These are phyloP conservation scores for Pythium dissotocum DNA, from an alignment of 352 stramenopile genomes.

Conservation along the genomic window DNA sequence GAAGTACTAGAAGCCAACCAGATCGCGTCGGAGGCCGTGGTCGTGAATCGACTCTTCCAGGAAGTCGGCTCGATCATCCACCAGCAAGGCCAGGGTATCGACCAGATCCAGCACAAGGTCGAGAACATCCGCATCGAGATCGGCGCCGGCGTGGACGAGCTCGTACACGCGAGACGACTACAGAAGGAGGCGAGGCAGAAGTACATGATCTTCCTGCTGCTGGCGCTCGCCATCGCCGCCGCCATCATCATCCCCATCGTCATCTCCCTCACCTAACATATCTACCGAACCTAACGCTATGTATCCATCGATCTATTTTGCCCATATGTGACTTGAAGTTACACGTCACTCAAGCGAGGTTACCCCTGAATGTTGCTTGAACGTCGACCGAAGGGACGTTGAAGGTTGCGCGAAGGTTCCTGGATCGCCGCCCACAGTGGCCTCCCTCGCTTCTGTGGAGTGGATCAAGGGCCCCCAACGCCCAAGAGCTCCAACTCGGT, in stretches of 20 bases:
- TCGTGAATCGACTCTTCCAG: slow-evolving; percentile 72
- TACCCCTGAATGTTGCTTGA: slow-evolving; percentile 1
- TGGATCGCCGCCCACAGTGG: background rate
- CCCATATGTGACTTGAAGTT: slow-evolving; percentile 19
- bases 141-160: slow-evolving; percentile 65
- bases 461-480: slow-evolving; percentile 4
- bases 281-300: background rate
- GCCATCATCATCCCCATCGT: slow-evolving; percentile 58
- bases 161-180: slow-evolving; percentile 59
- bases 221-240: slow-evolving; percentile 39
- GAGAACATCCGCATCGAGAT: slow-evolving; percentile 76
- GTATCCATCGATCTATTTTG: background rate
- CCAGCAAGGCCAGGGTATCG: slow-evolving; percentile 67
- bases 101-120: slow-evolving; percentile 75
- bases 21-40: slow-evolving; percentile 59
- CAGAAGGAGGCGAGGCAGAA: slow-evolving; percentile 69
- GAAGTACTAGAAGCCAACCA: slow-evolving; percentile 67
- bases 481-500: background rate
- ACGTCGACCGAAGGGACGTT: background rate
- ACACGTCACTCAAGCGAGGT: slow-evolving; percentile 5
- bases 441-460: slow-evolving; percentile 28
- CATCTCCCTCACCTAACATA: slow-evolving; percentile 34
- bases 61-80: slow-evolving; percentile 62
- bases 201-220: slow-evolving; percentile 44
- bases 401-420: slow-evolving; percentile 24